phyloP scores from a whole-genome alignment of 257 asterid species.

The Asclepias syriaca region DNA sequence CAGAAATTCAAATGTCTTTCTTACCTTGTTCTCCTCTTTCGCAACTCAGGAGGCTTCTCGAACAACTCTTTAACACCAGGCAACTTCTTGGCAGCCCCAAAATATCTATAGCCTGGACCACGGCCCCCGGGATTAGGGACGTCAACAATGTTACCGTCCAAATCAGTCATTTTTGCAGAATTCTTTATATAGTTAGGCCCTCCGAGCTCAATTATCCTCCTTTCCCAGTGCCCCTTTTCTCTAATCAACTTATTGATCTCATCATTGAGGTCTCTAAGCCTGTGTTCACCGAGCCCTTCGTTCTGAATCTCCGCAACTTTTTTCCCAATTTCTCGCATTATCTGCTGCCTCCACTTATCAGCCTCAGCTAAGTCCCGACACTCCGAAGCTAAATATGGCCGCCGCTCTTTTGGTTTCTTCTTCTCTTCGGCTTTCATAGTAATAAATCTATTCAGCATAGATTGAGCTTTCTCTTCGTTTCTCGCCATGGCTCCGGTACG shows the following conservation, averaged over 20 bases:
- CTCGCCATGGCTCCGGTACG: constrained; percentile 71
- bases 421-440: constrained; percentile 83
- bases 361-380: constrained; percentile 97
- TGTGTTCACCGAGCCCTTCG: constrained; percentile 87
- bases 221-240: constrained; percentile 89
- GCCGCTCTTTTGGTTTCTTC: constrained; percentile 91
- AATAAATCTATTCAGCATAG: constrained; percentile 85
- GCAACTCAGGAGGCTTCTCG: constrained; percentile 91
- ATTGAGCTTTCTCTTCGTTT: constrained; percentile 96
- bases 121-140: constrained; percentile 96
- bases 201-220: constrained; percentile 85
- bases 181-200: constrained; percentile 32
- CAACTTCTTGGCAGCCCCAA: constrained; percentile 26
- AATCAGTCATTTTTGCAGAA: constrained; percentile 94
- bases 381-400: constrained; percentile 91
- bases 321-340: constrained; percentile 87
- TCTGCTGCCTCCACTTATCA: constrained; percentile 97
- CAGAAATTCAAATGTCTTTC: neutral
- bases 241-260: constrained; percentile 92
- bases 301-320: constrained; percentile 93
- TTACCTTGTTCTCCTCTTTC: constrained; percentile 88
- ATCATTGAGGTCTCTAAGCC: constrained; percentile 85
- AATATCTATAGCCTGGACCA: constrained; percentile 93
- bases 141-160: constrained; percentile 93
- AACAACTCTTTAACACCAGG: constrained; percentile 96